Evolutionary conservation across 2,329 filamentous ascomycete genomes (phyloP).

Genomic region (Phialophora macrospora): DNA sequence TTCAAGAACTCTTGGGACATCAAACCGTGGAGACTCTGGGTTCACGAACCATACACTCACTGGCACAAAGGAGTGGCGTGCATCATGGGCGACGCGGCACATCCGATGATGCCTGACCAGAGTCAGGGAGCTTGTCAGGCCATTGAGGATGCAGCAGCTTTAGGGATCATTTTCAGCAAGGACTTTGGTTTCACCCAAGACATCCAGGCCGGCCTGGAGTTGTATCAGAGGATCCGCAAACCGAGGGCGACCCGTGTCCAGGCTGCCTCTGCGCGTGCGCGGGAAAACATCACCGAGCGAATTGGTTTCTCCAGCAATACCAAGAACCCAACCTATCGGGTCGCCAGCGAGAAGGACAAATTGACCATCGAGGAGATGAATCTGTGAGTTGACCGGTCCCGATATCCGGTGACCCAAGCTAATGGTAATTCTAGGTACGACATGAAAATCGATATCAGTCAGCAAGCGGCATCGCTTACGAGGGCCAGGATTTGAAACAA

Average conservation of each 20-base stretch:
- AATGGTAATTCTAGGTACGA: too few relatives aligned
- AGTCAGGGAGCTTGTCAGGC: slow-evolving; percentile 47
- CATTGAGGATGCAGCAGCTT: slow-evolving; percentile 49
- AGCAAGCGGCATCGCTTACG: too few relatives aligned
- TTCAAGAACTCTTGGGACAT: slow-evolving; percentile 32
- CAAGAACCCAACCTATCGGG: slow-evolving; percentile 58
- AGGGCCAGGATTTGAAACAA: too few relatives aligned
- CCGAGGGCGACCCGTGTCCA: slow-evolving; percentile 43
- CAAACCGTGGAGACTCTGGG: slow-evolving; percentile 34
- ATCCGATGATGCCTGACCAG: slow-evolving; percentile 45
- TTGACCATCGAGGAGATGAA: slow-evolving; percentile 74
- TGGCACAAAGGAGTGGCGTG: slow-evolving; percentile 42
- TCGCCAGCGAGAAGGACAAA: slow-evolving; percentile 64
- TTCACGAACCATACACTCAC: slow-evolving; percentile 30
- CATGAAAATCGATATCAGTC: too few relatives aligned
- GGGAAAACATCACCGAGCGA: slow-evolving; percentile 26
- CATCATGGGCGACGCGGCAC: slow-evolving; percentile 44
- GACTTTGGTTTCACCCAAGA: slow-evolving; percentile 31
- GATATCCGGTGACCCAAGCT: too few relatives aligned
- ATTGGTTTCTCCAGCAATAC: slow-evolving; percentile 26
- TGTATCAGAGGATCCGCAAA: slow-evolving; percentile 43
- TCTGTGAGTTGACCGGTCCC: too few relatives aligned
- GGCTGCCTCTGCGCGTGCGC: slow-evolving; percentile 38
- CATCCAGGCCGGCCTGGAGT: slow-evolving; percentile 34
- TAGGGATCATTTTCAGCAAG: slow-evolving; percentile 46